Evolutionary conservation across 805 yeast genomes (phyloP).

Genomic region (Brettanomyces custersianus): DNA sequence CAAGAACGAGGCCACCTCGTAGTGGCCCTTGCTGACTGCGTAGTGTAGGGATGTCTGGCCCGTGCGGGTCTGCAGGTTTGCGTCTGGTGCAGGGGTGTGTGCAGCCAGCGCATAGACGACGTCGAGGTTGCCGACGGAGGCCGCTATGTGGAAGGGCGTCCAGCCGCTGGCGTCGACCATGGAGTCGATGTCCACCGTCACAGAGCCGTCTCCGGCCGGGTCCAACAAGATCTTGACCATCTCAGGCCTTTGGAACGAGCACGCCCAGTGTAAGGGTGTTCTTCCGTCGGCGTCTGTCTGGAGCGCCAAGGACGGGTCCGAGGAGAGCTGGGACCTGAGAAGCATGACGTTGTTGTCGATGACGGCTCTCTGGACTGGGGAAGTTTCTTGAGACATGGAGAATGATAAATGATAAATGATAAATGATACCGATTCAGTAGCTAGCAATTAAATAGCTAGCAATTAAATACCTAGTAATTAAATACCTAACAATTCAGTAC

Average conservation of each 20-base stretch:
- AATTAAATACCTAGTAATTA: no score
- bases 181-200: slow-evolving; percentile 57
- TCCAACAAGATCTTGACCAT: slow-evolving; percentile 38
- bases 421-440: not conserved
- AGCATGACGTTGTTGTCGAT: slow-evolving; percentile 46
- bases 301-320: slow-evolving; percentile 39
- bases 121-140: slow-evolving; percentile 57
- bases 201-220: slow-evolving; percentile 14
- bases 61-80: slow-evolving; percentile 47
- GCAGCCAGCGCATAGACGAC: slow-evolving; percentile 43
- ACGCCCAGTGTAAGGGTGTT: slow-evolving; percentile 86
- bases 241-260: slow-evolving; percentile 48
- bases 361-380: slow-evolving; percentile 53
- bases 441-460: not conserved
- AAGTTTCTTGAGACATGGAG: slow-evolving; percentile 9
- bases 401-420: not conserved
- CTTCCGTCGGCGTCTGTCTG: slow-evolving; percentile 64
- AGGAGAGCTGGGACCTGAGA: slow-evolving; percentile 41
- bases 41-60: slow-evolving; percentile 73
- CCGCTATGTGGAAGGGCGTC: slow-evolving; percentile 81
- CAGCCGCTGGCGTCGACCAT: slow-evolving; percentile 70
- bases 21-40: slow-evolving; percentile 64
- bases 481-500: no score
- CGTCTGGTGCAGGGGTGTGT: slow-evolving; percentile 47
- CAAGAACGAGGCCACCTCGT: slow-evolving; percentile 44